Evolutionary conservation across 495 filamentous ascomycete genomes (phyloP), one percentile per base, ranked within the genome.

Genomic region (Penicillium lividum): DNA sequence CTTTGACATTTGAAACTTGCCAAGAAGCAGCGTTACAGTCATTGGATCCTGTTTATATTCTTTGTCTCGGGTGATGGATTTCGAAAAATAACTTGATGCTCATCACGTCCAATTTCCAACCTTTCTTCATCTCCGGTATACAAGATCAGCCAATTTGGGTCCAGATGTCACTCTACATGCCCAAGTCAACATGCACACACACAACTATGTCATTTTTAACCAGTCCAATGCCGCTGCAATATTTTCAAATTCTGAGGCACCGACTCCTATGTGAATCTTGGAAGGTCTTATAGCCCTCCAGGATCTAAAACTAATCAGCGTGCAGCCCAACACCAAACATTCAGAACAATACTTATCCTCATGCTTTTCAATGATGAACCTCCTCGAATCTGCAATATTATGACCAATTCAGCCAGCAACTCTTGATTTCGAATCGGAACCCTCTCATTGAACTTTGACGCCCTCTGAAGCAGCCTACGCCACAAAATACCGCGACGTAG

Each of bases 401-500:
- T 78, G 74, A 45, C 75, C 13, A 90, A 54, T 57, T 84, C 76
- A 22, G 69, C 67, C 8, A 80, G 18, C 61, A 81, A 62, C 56
- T 76, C 73, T 31, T 79, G 77, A 66, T 84, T 69, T 29, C 73
- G 72, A 8, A 76, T 38, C 28, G 68, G 71, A 0, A 89, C 73
- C 61, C 76, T 77, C 56, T 80, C 75, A 55, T 86, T 87, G 4
- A 67, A 63, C 63, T 62, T 76, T 6, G 78, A 74, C 0, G 66
- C 82, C 9, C 81, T 80, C 15, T 63, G 66, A 34, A 29, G 87
- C 89, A 18, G 77, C 62, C 63, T 82, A 73, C 4, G 82, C 84
- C 48, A 89, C 79, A 67, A 89, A 81, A 62, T 80, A 91, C 44
- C 87, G 70, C 5, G 79, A 85, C 10, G 86, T 84, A 15, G 77